These are phyloP conservation scores for Kodamaea alishanica DNA, from an alignment of 1,139 yeast genomes.

Conservation along the genomic window DNA sequence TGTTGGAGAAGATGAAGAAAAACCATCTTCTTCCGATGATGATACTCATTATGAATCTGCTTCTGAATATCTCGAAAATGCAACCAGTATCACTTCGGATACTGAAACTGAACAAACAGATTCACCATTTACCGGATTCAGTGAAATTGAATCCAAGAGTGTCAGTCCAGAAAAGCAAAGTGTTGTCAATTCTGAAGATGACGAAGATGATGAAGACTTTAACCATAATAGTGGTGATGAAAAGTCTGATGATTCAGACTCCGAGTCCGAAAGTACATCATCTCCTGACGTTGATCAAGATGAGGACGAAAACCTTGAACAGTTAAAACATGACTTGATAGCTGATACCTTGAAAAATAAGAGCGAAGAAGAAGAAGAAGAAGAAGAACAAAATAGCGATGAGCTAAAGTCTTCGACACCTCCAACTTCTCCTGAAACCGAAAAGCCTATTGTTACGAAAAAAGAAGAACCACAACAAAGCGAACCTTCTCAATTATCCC, in stretches of 20 bases:
- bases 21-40: conserved; percentile 14
- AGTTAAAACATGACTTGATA: conserved; percentile 33
- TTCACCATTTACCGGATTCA: conserved; percentile 17
- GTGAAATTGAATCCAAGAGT: conserved; percentile 9
- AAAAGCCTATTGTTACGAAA: conserved; percentile 7
- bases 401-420: conserved; percentile 26
- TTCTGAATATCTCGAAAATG: conserved; percentile 23
- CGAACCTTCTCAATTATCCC: conserved; percentile 3
- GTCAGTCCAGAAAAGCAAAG: conserved; percentile 4
- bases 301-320: conserved; percentile 29
- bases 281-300: conserved; percentile 16
- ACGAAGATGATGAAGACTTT: conserved; percentile 14
- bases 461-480: conserved; percentile 4
- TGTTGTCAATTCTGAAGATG: conserved; percentile 12
- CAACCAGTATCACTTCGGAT: neutral
- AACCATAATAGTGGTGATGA: conserved; percentile 26
- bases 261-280: conserved; percentile 1
- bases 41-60: conserved; percentile 30
- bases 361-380: conserved; percentile 18
- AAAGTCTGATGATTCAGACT: conserved; percentile 6
- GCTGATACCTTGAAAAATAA: conserved; percentile 22
- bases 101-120: conserved; percentile 7
- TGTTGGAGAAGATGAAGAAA: conserved; percentile 9
- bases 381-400: conserved; percentile 11
- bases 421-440: conserved; percentile 45